phyloP scores from a whole-genome alignment of 345 rosid genomes.

The Anastatica hierochuntica region DNA sequence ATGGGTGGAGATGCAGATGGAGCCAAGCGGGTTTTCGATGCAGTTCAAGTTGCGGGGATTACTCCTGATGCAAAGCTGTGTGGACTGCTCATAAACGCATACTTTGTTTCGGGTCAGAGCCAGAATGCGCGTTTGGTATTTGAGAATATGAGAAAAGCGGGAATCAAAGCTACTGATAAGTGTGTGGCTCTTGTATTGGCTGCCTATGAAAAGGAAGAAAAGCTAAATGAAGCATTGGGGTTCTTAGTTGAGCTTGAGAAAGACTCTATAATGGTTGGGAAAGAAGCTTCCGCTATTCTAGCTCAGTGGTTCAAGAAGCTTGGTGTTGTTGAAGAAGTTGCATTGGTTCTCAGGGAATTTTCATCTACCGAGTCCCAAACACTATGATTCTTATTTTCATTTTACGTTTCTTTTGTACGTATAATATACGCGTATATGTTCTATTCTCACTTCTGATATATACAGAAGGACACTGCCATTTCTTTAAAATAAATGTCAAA shows the following conservation, averaged over 20 bases:
- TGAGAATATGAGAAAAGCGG: conserved; percentile 76
- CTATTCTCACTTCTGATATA: no score
- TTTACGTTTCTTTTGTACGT: background rate
- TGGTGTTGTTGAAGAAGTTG: conserved; percentile 65
- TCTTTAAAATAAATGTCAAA: no score
- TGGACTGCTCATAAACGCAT: conserved; percentile 69
- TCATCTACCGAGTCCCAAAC: conserved; percentile 9
- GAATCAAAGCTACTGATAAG: conserved; percentile 58
- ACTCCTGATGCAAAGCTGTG: conserved; percentile 64
- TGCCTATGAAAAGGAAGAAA: conserved; percentile 51
- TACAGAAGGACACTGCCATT: no score
- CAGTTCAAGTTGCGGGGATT: conserved; percentile 63
- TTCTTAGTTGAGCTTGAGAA: conserved; percentile 51
- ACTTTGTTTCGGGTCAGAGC: conserved; percentile 47
- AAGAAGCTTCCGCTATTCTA: conserved; percentile 49
- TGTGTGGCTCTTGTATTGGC: conserved; percentile 58
- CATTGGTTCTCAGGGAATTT: conserved; percentile 48
- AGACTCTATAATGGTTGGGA: conserved; percentile 40
- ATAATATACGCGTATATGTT: no score
- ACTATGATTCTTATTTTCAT: background rate
- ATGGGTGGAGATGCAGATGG: conserved; percentile 50
- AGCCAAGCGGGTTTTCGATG: conserved; percentile 73
- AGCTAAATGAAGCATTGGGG: conserved; percentile 46
- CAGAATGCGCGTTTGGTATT: conserved; percentile 47
- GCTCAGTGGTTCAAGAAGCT: conserved; percentile 65